These are phyloP conservation scores for Boletus speciosus DNA, from an alignment of 768 basidiomycete genomes.

Conservation along the genomic window DNA sequence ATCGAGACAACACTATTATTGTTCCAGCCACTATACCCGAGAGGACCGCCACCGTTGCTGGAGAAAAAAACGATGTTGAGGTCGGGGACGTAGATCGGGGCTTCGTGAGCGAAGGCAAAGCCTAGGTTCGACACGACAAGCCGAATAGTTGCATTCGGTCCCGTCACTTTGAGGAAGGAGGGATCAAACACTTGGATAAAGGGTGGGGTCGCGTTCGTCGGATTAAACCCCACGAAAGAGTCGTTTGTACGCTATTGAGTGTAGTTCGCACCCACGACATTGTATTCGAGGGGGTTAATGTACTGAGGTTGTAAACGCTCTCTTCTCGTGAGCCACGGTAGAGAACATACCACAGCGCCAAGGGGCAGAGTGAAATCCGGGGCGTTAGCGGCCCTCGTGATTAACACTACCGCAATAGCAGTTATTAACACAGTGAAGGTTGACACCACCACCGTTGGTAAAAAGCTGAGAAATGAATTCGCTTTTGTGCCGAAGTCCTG, in stretches of 20 bases:
- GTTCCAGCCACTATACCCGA: constrained; percentile 61
- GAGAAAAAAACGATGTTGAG: constrained; percentile 72
- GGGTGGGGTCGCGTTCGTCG: constrained; percentile 54
- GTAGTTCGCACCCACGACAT: constrained; percentile 49
- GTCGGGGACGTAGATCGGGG: constrained; percentile 59
- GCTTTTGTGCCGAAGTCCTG: not conserved
- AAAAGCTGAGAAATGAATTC: not conserved
- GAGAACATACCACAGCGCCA: constrained; percentile 24
- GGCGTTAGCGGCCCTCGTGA: not conserved
- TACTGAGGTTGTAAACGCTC: constrained; percentile 33
- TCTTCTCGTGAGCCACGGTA: not conserved
- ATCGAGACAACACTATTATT: constrained; percentile 62
- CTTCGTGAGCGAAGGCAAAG: constrained; percentile 78
- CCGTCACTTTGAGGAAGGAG: constrained; percentile 58
- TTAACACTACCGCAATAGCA: not conserved
- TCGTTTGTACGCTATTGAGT: constrained; percentile 34
- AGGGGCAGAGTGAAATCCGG: constrained; percentile 11
- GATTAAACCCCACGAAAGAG: constrained; percentile 52
- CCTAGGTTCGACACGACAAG: constrained; percentile 59
- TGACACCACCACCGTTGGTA: not conserved
- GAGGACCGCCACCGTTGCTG: constrained; percentile 63
- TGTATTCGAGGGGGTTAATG: constrained; percentile 48
- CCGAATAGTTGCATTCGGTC: constrained; percentile 52
- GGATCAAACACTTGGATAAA: constrained; percentile 58
- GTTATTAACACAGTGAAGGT: constrained; percentile 4